Percentiles rank a stretch among this genome's conserved stretches.
phyloP scores from a whole-genome alignment of 805 yeast species.

The Monosporozyma aquatica region DNA sequence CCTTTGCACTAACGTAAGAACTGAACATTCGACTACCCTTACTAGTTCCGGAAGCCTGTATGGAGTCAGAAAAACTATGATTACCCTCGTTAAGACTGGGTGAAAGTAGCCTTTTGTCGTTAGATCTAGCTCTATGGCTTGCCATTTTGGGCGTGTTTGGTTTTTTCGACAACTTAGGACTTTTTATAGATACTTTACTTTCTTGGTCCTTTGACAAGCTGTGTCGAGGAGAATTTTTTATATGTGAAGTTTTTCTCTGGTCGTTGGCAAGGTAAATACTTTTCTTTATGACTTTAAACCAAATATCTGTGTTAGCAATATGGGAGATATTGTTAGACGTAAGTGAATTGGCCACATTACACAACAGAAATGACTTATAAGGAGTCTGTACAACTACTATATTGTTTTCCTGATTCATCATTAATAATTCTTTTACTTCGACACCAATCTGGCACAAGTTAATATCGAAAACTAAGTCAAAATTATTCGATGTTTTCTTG shows the following conservation, averaged over 20 bases:
- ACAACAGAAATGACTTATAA: slow-evolving; percentile 40
- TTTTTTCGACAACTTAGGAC: not conserved
- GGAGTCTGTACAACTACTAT: slow-evolving; percentile 49
- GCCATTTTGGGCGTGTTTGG: slow-evolving; percentile 5
- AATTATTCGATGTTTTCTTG: slow-evolving; percentile 6
- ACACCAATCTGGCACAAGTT: slow-evolving; percentile 44
- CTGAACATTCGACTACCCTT: slow-evolving; percentile 27
- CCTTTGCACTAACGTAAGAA: slow-evolving; percentile 24
- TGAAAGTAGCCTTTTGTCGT: not conserved
- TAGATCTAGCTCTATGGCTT: slow-evolving; percentile 20
- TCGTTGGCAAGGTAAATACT: slow-evolving; percentile 43
- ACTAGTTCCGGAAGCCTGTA: slow-evolving; percentile 1
- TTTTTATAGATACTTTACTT: not conserved
- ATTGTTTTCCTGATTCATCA: slow-evolving; percentile 31
- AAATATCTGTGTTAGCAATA: slow-evolving; percentile 20
- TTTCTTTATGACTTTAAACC: slow-evolving; percentile 50
- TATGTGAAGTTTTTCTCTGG: slow-evolving; percentile 4
- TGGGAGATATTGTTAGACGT: slow-evolving; percentile 43
- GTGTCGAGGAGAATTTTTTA: not conserved
- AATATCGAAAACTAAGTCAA: slow-evolving; percentile 45
- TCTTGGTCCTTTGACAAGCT: not conserved
- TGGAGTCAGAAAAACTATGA: slow-evolving; percentile 4
- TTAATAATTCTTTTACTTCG: slow-evolving; percentile 50
- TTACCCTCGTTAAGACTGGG: slow-evolving; percentile 8
- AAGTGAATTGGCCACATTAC: slow-evolving; percentile 21